Base-by-base conservation (phyloP, 2,329 filamentous ascomycete species). In the Hymenoscyphus salicellus region DNA sequence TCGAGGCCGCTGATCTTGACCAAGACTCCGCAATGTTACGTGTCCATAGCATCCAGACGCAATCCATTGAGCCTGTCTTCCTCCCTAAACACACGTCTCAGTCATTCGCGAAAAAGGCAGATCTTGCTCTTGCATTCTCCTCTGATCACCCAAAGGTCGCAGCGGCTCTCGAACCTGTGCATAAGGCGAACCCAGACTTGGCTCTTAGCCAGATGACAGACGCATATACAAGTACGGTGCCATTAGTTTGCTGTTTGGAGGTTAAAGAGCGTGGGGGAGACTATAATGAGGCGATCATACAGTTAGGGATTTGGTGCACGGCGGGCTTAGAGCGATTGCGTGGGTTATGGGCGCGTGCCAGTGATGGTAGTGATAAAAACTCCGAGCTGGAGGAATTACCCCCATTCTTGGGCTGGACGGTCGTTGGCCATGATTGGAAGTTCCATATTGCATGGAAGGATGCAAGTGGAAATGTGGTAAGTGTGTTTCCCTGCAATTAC, bases 391-490 rank as follows among this genome's bases (percentile, higher is more conserved):
- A 66, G 55, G n/a, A n/a, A n/a, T 58, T 68, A 55, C 64, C 58
- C 5, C 65, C 49, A 55, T 68, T 68, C 38, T 61, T 68, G 23
- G 66, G 66, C 28, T 66, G 41, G 66, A 68, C 65, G 30, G 59
- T 68, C 60, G 56, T 66, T 43, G 63, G 66, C 57, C 60, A 67
- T 67, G 64, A 69, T 63, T 69, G 60, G 64, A 69, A 63, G 63
- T 69, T 69, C 60, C 58, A 66, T 62, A 68, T 69, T 60, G 63
- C 60, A 43, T 69, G 60, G 67, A 68, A 67, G 64, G 66, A 68
- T 63, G 23, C 17, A 17, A 28, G 58, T 68, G 64, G 67, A 33
- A 69, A 69, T 66, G 61, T 68, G 41, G 63, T 69, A 36, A 66
- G 41, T 20, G 41, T 3, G 65, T 65, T 64, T 60, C 43, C 62